Base-by-base conservation (phyloP, 2,329 filamentous ascomycete genomes). In the Colletotrichum kahawae region DNA sequence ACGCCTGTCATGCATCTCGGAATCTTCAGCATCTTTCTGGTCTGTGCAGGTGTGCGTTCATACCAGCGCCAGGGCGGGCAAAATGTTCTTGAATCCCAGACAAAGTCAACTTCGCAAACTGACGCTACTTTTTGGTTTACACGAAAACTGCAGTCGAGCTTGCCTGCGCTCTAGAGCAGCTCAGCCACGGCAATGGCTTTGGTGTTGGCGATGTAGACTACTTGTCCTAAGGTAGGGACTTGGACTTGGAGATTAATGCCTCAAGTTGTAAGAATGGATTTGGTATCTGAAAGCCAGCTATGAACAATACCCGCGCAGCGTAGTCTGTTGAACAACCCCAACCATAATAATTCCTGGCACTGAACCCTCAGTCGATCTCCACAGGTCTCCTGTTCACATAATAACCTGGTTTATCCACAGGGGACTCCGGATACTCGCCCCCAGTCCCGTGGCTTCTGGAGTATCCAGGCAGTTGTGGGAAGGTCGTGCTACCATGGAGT, bases 211-310 rank as follows among this genome's bases (percentile, higher is more conserved):
- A 24, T n/a, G n/a, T n/a, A n/a, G n/a, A n/a, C n/a, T n/a, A n/a
- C n/a, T n/a, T n/a, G n/a, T n/a, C n/a, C n/a, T n/a, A n/a, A n/a
- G n/a, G n/a, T n/a, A n/a, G n/a, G n/a, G 24, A n/a, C 38, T 48
- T 48, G 2, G 10, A 21, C 43, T n/a, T 13, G 5, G n/a, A 7
- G 18, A 16, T 48, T 48, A 0, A 48, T 48, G 18, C n/a, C 43
- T 0, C 1, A 1, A 13, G 43, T 13, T 51, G 0, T 24, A 13
- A 21, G 0, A 0, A 21, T 13, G 0, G 0, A 21, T 51, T 13
- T 21, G 12, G 0, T 0, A 51, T 51, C 0, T 21, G 1, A 13
- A 21, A 51, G 0, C n/a, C 43, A 24, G 0, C n/a, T 51, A 51
- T 51, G 43, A 0, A 21, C 0, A 13, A 24, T 7, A 0, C n/a